Base-by-base conservation (phyloP, 2,329 filamentous ascomycete species). In the Monosporascus ibericus region DNA sequence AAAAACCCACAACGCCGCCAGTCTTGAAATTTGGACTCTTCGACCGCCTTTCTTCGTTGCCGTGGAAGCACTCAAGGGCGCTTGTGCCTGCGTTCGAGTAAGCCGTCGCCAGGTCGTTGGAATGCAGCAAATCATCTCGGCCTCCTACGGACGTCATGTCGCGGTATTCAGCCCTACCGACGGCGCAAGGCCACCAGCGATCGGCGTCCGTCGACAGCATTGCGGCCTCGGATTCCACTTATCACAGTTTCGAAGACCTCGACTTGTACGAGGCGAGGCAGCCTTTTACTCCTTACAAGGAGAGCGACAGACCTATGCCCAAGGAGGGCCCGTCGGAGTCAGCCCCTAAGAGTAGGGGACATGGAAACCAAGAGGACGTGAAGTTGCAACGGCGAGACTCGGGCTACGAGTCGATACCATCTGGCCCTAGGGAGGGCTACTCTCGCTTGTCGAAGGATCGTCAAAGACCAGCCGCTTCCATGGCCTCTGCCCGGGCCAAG, bases 351-450 rank as follows among this genome's bases (percentile, higher is more conserved):
- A 25, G 6, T 25, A 17, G 42, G 15, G 24, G 11, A 30, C 7
- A 46, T 14, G 42, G 22, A 17, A 18, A n/a, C 9, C 15, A 24
- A 7, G 24, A 46, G 42, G 42, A 46, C 7, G 3, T 9, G 22
- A 46, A 22, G 20, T 27, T 82, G 71, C 73, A 74, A 48, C 74
- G 80, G 15, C 78, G 81, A 54, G 80, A 84, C 61, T 83, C 80
- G 0, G 80, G 80, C 36, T 83, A 84, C 59, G 79, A 79, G 60
- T 82, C 80, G 3, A 71, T 74, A 46, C 65, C 68, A 8, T 71
- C 74, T 2, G 69, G 67, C 22, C 68, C 67, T n/a, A 74, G 72
- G 15, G 59, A 61, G 5, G 69, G 68, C 8, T 65, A 65, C 17
- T 76, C 75, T 2, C 65, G 63, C 18, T 14, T 14, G 39, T 14